These are phyloP conservation scores for Mycogone perniciosa DNA, from an alignment of 2,329 filamentous ascomycete species.

Conservation along the genomic window DNA sequence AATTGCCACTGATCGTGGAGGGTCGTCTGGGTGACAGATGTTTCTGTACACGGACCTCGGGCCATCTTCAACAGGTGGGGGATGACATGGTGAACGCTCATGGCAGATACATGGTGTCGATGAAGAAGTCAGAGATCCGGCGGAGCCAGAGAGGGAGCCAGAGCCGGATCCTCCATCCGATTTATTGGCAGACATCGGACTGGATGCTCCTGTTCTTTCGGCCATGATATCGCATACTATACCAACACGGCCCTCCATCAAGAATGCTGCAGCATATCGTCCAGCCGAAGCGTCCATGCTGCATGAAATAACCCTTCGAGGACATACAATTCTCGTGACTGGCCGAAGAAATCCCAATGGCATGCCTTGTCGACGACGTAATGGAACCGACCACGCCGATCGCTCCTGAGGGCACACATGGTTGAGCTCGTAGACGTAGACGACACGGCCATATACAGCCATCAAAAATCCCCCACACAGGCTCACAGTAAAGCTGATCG, in stretches of 20 bases:
- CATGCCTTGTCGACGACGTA: slow-evolving; percentile 18
- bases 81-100: slow-evolving; percentile 14
- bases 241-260: slow-evolving; percentile 54
- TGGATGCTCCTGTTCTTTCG: slow-evolving; percentile 12
- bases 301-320: slow-evolving; percentile 49
- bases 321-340: slow-evolving; percentile 50
- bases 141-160: slow-evolving; percentile 1
- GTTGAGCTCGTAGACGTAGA: slow-evolving; percentile 48
- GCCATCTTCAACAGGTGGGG: slow-evolving; percentile 27
- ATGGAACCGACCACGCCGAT: slow-evolving; percentile 22
- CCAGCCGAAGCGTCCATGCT: slow-evolving; percentile 56
- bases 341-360: slow-evolving; percentile 30
- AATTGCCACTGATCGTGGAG: slow-evolving; percentile 58
- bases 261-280: slow-evolving; percentile 48
- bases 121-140: not conserved
- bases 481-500: slow-evolving; percentile 44
- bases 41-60: slow-evolving; percentile 33
- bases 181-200: slow-evolving; percentile 5
- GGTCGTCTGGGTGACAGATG: slow-evolving; percentile 55
- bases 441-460: slow-evolving; percentile 44
- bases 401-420: slow-evolving; percentile 27
- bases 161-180: slow-evolving; percentile 13
- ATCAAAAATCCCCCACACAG: slow-evolving; percentile 53
- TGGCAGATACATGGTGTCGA: slow-evolving; percentile 20
- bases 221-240: slow-evolving; percentile 50